phyloP scores from a whole-genome alignment of 495 filamentous ascomycete genomes.

The Neurospora sp. region DNA sequence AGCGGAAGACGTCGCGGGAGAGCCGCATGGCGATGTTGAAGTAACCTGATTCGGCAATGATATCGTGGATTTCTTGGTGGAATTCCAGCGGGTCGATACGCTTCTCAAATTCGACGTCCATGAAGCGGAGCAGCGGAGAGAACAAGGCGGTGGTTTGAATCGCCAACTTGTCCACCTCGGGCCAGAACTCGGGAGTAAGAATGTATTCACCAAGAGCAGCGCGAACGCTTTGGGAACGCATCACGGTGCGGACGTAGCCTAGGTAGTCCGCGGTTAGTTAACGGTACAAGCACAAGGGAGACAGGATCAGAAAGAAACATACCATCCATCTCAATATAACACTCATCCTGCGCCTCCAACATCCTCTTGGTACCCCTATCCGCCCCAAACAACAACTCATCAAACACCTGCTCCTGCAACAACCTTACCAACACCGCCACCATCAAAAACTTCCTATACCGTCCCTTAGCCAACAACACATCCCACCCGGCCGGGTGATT shows the following conservation, averaged over 20 bases:
- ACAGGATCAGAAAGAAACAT: not conserved
- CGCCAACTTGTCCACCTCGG: constrained; percentile 27
- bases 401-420: constrained; percentile 33
- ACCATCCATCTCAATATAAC: constrained; percentile 30
- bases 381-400: constrained; percentile 35
- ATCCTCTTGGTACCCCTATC: constrained; percentile 13
- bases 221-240: constrained; percentile 21
- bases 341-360: constrained; percentile 25
- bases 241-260: constrained; percentile 34
- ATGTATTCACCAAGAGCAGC: constrained; percentile 14
- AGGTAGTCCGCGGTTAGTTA: not conserved
- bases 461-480: constrained; percentile 19
- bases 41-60: constrained; percentile 34
- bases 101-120: constrained; percentile 19
- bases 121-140: constrained; percentile 28
- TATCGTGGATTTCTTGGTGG: constrained; percentile 35
- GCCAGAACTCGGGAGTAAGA: constrained; percentile 33
- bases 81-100: constrained; percentile 2
- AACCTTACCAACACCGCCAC: constrained; percentile 31
- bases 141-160: constrained; percentile 30
- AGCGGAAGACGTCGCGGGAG: constrained; percentile 36
- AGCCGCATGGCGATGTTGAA: constrained; percentile 33
- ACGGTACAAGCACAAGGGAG: not conserved
- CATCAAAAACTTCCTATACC: constrained; percentile 29
- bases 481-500: constrained; percentile 29